These are phyloP conservation scores for Myxozyma vanderwaltii DNA, from an alignment of 805 yeast species.

Conservation along the genomic window DNA sequence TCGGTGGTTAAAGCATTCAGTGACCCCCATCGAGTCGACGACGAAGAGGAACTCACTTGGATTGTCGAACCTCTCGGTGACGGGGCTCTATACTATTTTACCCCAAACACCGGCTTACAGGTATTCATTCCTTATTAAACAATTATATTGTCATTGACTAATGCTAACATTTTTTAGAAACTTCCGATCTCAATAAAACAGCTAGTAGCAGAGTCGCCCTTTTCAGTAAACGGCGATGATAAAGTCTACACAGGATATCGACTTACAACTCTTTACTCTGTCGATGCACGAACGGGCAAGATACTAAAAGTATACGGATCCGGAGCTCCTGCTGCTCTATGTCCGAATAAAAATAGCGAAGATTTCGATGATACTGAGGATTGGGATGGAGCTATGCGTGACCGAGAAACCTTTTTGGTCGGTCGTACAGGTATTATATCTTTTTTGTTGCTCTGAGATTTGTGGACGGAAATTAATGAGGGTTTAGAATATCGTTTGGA, in stretches of 20 bases:
- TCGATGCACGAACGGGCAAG: constrained; percentile 75
- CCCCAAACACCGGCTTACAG: constrained; percentile 71
- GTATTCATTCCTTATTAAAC: constrained; percentile 34
- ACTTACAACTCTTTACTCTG: constrained; percentile 70
- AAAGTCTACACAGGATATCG: constrained; percentile 86
- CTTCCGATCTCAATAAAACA: constrained; percentile 79
- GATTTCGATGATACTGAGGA: constrained; percentile 29
- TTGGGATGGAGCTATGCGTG: constrained; percentile 20
- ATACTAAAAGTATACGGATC: constrained; percentile 70
- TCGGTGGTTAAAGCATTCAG: constrained; percentile 56
- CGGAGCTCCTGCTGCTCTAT: constrained; percentile 42
- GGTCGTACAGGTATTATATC: constrained; percentile 19
- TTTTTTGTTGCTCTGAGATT: constrained; percentile 14
- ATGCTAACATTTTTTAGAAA: constrained; percentile 35
- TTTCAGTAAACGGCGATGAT: constrained; percentile 73
- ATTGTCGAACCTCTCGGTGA: constrained; percentile 88
- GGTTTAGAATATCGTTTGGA: constrained; percentile 43
- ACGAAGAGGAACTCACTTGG: constrained; percentile 59
- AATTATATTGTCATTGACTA: neutral
- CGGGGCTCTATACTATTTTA: constrained; percentile 81
- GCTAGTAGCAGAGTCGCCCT: constrained; percentile 81
- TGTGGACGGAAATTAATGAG: neutral
- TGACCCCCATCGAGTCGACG: constrained; percentile 24
- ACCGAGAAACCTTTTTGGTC: constrained; percentile 20
- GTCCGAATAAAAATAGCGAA: constrained; percentile 21